These are phyloP conservation scores for Pseudomonodictys pantanalensis DNA, from an alignment of 495 filamentous ascomycete genomes.

Conservation along the genomic window DNA sequence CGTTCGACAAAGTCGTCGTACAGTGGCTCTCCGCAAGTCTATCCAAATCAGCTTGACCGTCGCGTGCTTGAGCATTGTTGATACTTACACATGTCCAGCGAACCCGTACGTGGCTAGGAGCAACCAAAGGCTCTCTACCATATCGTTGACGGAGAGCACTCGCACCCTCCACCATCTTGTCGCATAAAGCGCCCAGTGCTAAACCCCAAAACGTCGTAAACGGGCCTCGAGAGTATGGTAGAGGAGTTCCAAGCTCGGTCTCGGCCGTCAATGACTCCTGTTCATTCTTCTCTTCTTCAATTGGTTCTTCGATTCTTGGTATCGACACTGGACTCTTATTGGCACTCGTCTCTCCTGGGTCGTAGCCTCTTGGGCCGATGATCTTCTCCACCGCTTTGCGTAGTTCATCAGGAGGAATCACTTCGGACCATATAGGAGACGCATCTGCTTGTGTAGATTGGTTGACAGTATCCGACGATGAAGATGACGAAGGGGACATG, in stretches of 20 bases:
- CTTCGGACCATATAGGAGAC: slow-evolving; percentile 22
- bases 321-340: background rate
- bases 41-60: background rate
- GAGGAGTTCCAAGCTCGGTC: slow-evolving; percentile 17
- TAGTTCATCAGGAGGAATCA: slow-evolving; percentile 24
- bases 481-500: background rate
- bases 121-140: slow-evolving; percentile 25
- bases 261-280: slow-evolving; percentile 13
- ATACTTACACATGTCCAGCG: slow-evolving; percentile 41
- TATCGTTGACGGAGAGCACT: slow-evolving; percentile 13
- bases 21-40: slow-evolving; percentile 40
- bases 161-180: slow-evolving; percentile 11
- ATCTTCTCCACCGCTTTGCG: slow-evolving; percentile 19
- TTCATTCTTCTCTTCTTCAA: slow-evolving; percentile 5
- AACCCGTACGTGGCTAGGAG: slow-evolving; percentile 34
- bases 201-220: slow-evolving; percentile 22
- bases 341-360: background rate
- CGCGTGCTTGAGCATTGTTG: background rate
- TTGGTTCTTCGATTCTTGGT: slow-evolving; percentile 10
- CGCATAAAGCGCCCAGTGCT: slow-evolving; percentile 14
- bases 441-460: background rate
- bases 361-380: background rate
- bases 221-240: background rate
- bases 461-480: background rate
- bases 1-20: slow-evolving; percentile 44